phyloP scores from a whole-genome alignment of 108 stramenopile species.

The Cyclostephanos invisitatus region DNA sequence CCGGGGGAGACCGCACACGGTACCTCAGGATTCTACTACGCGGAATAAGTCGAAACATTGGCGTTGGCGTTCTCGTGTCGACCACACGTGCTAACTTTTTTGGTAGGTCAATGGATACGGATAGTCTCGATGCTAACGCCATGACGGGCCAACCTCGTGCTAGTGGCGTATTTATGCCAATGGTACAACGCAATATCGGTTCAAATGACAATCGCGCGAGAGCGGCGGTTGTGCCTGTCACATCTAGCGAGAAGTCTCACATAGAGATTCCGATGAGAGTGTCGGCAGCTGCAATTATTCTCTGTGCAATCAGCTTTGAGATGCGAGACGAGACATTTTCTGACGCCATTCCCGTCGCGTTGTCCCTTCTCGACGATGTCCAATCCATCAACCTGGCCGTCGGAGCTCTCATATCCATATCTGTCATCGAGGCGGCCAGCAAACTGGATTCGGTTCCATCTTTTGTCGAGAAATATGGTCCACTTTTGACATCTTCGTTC shows the following conservation, averaged over 20 bases:
- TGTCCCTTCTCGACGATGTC: constrained; percentile 34
- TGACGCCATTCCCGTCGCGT: constrained; percentile 26
- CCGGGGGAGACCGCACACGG: not conserved
- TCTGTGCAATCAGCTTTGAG: constrained; percentile 14
- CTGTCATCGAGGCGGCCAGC: constrained; percentile 16
- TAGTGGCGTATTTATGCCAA: constrained; percentile 22
- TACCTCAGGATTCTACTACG: constrained; percentile 9
- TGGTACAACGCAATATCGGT: constrained; percentile 23
- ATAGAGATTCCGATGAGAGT: constrained; percentile 15
- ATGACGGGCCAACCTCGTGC: not conserved
- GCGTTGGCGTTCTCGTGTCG: constrained; percentile 20
- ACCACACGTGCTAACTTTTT: constrained; percentile 27
- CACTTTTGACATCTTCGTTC: constrained; percentile 15
- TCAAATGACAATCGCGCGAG: constrained; percentile 1
- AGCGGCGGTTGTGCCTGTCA: not conserved
- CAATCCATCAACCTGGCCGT: constrained; percentile 26
- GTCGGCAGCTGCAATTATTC: constrained; percentile 24
- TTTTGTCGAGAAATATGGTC: constrained; percentile 12
- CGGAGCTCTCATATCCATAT: constrained; percentile 28
- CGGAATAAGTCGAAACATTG: constrained; percentile 22
- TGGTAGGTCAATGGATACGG: constrained; percentile 10
- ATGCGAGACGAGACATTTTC: constrained; percentile 13
- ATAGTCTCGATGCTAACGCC: not conserved
- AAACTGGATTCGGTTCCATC: constrained; percentile 1
- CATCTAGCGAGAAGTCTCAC: constrained; percentile 7